phyloP scores from a whole-genome alignment of 495 filamentous ascomycete genomes.

The Talaromyces ruber region DNA sequence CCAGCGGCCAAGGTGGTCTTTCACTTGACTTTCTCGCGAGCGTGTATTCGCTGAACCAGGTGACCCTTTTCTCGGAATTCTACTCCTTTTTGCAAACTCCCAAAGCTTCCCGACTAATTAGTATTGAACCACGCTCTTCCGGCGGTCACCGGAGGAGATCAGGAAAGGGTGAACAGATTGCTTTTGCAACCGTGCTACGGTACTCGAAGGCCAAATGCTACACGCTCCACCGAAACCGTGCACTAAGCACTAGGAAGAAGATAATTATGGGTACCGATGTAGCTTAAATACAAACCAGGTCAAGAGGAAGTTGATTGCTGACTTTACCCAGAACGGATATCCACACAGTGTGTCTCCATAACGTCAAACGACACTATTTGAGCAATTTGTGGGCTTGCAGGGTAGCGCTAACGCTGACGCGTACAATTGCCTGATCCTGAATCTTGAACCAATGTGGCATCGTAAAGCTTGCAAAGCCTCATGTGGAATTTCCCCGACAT shows the following conservation, averaged over 20 bases:
- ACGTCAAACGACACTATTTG: neutral
- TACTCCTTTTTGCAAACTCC: neutral
- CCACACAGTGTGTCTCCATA: neutral
- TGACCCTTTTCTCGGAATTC: neutral
- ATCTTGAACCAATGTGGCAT: neutral
- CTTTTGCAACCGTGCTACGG: neutral
- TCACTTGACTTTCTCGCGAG: neutral
- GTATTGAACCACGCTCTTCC: neutral
- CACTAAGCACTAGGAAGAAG: neutral
- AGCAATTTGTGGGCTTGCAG: neutral
- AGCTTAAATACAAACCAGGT: neutral
- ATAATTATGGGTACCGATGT: neutral
- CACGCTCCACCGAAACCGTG: neutral
- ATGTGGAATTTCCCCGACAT: neutral
- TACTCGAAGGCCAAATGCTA: neutral
- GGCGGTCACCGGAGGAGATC: neutral
- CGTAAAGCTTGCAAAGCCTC: neutral
- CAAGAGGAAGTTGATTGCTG: neutral
- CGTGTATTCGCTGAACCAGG: neutral
- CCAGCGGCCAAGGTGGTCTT: neutral
- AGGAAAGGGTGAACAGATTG: neutral
- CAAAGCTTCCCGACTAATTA: neutral
- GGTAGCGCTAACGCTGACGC: neutral
- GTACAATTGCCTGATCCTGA: neutral
- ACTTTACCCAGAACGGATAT: neutral